phyloP scores from a whole-genome alignment of 176 grass and related monocot genomes.

The Bolboschoenus planiculmis region DNA sequence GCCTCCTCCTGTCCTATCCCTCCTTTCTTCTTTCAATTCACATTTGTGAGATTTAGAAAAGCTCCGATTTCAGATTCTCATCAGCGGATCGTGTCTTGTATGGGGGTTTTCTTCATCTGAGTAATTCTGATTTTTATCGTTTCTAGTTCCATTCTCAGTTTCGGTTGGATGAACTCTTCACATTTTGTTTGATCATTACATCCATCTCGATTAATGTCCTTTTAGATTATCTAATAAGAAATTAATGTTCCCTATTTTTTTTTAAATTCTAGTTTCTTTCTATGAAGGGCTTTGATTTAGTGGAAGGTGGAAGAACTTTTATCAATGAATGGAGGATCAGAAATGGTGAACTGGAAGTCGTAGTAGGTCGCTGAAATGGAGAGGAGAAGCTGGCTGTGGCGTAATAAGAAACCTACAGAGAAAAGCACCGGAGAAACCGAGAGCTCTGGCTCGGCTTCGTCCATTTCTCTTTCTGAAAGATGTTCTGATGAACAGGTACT shows the following conservation, averaged over 20 bases:
- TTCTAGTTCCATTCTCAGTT: not conserved
- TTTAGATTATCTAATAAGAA: not conserved
- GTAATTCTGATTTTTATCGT: conserved; percentile 12
- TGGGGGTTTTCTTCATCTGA: conserved; percentile 5
- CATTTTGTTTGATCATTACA: conserved; percentile 2
- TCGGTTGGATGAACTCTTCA: not conserved
- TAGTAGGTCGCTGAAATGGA: conserved; percentile 40
- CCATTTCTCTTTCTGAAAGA: conserved; percentile 51
- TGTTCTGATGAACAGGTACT: conserved; percentile 63
- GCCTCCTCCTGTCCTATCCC: not conserved
- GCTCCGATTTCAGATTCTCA: conserved; percentile 9
- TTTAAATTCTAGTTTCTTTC: not conserved
- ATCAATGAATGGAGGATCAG: conserved; percentile 12
- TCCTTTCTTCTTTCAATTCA: not conserved
- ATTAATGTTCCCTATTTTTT: not conserved
- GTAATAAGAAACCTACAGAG: conserved; percentile 56
- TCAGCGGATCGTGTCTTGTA: not conserved
- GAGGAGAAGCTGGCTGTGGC: conserved; percentile 79
- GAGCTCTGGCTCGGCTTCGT: conserved; percentile 47
- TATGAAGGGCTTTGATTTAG: conserved; percentile 17
- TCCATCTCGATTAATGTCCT: not conserved
- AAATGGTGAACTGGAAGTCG: conserved; percentile 19
- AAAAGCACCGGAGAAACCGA: conserved; percentile 55
- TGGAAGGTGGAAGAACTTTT: not conserved
- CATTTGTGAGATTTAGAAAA: not conserved